Evolutionary conservation across 441 rosid species (phyloP), one percentile per base, ranked within the genome.

Genomic region (Eruca vesicaria): DNA sequence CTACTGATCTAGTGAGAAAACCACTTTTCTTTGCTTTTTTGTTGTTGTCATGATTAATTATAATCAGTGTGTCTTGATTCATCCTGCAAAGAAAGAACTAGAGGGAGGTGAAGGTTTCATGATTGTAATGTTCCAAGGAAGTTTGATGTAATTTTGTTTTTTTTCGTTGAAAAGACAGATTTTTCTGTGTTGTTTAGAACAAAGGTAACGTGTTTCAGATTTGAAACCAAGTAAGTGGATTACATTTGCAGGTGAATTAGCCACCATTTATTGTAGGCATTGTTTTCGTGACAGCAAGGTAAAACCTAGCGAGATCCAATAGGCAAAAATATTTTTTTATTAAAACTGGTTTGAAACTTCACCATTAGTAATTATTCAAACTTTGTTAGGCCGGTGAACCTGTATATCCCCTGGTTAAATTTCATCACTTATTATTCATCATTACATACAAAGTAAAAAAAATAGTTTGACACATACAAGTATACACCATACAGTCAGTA

Each of bases 251-350:
- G 18, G 4, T 26, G 35, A 9, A 57, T 57, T 79, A 94, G 65
- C 97, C 97, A 15, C 96, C 97, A 31, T 95, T 94, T 43, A 90
- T 90, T 16, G 96, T 93, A 85, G 95, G 97, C 16, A 55, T 55
- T 21, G 1, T 19, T 12, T 19, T 53, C 20, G 58, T 19, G n/a
- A 53, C n/a, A 9, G 9, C n/a, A n/a, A n/a, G 18, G 52, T 45
- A 45, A 45, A 45, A 6, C 43, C 43, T 36, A 36, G n/a, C 2
- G 43, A 36, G 43, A 36, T 36, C n/a, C 43, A 36, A 10, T 36
- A 36, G 43, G 14, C 43, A 41, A 14, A 11, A 12, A 36, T 10
- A 10, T 9, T 36, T 10, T 10, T 36, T 36, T 36, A 10, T 4
- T 10, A 36, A 36, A 36, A 36, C 43, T 36, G 43, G 43, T 12